Base-by-base conservation (phyloP, 345 rosid genomes). In the Draba incana region DNA sequence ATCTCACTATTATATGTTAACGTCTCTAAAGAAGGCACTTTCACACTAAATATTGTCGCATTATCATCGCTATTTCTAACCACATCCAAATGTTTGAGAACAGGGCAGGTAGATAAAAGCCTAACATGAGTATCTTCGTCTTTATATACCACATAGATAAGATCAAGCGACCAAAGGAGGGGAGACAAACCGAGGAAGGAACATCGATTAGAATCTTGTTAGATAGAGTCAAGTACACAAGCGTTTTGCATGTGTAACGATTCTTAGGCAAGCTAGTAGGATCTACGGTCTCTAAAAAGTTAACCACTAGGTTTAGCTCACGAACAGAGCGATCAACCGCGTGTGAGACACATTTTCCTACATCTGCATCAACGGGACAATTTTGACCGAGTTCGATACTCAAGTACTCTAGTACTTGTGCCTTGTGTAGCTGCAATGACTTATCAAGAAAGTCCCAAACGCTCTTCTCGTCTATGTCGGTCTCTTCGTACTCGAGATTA, bases 101-200 rank as follows among this genome's bases (percentile, higher is more conserved):
- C 15, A 23, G 72, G 71, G 9, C 71, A 67, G 44, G n/a, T n/a
- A 15, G 45, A 45, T 33, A 67, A 46, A 45, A 68, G 38, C 62
- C 25, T 33, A 20, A 10, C 64, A n/a, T 52, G 55, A 56, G 71
- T 44, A 28, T 20, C 62, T 55, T 55, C 10, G 25, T 56, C 72
- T 45, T 68, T 56, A 56, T 45, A 68, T 15, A 23, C 7, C 14
- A 56, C 72, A 35, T 0, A 1, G 14, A 0, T 0, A n/a, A 68
- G 64, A 1, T 5, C 2, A 9, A 55, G 62, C 3, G 14, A 11
- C 25, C 33, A 0, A 51, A 67, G 57, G 7, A 14, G 55, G 63
- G 54, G 12, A 56, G 37, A 27, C 44, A 13, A 44, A n/a, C 2
- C 2, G 3, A 0, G 2, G 46, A 45, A 20, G 51, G 52, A 66